Conservation (phyloP, 768 basidiomycete genomes). For the Mycena olivaceomarginata region DNA sequence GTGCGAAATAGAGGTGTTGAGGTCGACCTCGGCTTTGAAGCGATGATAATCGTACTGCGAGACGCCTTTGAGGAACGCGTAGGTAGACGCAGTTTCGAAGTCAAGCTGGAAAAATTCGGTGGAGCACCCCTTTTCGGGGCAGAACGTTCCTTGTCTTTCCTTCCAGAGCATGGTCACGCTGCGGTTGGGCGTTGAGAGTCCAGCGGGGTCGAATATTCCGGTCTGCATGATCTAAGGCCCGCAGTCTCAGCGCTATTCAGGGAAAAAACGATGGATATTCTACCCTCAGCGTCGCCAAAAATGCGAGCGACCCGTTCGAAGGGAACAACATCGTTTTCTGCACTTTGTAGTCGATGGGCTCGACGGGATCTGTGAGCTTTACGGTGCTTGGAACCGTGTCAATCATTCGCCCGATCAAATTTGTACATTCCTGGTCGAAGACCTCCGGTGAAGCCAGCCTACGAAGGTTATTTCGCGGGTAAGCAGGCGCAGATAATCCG, state of each 20-base stretch:
- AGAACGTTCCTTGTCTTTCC: not conserved
- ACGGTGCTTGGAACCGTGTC: not conserved
- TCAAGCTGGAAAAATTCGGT: not conserved
- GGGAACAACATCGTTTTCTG: not conserved
- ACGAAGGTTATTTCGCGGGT: not conserved
- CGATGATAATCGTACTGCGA: not conserved
- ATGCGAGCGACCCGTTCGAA: not conserved
- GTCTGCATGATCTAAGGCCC: not conserved
- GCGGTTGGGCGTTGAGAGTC: not conserved
- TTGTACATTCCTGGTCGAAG: not conserved
- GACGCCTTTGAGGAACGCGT: not conserved
- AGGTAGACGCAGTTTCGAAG: not conserved
- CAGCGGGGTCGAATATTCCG: not conserved
- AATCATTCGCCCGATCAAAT: conserved; percentile 3
- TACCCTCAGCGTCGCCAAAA: conserved; percentile 1
- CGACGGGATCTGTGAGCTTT: not conserved
- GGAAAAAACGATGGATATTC: not conserved
- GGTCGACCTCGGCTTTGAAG: not conserved
- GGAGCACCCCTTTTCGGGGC: not conserved
- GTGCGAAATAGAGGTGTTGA: not conserved
- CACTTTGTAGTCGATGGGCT: not conserved
- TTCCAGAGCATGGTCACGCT: conserved; percentile 8
- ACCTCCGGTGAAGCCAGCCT: not conserved
- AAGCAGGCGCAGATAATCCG: not conserved
- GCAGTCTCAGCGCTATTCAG: not conserved